Conservation (phyloP, 2,329 filamentous ascomycete genomes). For the Penicillium sumatraense region DNA sequence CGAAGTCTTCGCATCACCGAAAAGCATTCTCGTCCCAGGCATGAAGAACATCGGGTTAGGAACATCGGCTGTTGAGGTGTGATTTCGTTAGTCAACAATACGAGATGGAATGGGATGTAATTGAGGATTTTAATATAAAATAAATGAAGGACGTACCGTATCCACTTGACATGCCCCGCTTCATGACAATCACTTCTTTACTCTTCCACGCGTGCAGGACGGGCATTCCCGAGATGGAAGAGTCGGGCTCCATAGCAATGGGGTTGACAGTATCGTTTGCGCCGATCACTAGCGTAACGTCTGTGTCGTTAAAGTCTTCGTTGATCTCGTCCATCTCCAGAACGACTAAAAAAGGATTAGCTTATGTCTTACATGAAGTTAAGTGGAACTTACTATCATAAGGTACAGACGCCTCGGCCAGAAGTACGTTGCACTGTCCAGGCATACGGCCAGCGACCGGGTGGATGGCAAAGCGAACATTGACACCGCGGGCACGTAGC, state of each 20-base stretch:
- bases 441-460: slow-evolving; percentile 92
- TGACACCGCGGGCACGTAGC: slow-evolving; percentile 75
- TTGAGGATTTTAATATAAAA: neutral
- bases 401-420: slow-evolving; percentile 84
- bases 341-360: slow-evolving; percentile 58
- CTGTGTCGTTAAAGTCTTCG: slow-evolving; percentile 84
- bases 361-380: neutral
- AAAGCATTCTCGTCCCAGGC: slow-evolving; percentile 87
- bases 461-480: slow-evolving; percentile 87
- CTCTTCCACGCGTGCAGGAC: slow-evolving; percentile 93
- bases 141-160: slow-evolving; percentile 64
- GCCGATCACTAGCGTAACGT: slow-evolving; percentile 85
- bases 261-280: slow-evolving; percentile 94
- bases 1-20: slow-evolving; percentile 83
- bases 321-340: slow-evolving; percentile 97
- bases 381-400: slow-evolving; percentile 67
- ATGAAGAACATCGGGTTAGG: slow-evolving; percentile 94
- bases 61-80: slow-evolving; percentile 69
- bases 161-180: slow-evolving; percentile 84
- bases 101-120: neutral
- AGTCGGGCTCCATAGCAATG: slow-evolving; percentile 81
- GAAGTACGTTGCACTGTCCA: slow-evolving; percentile 87
- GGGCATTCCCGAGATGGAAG: slow-evolving; percentile 88
- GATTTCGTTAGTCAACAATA: neutral
- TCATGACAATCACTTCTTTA: slow-evolving; percentile 92